Conservation (phyloP, 805 yeast species). For the Kazachstania taianensis region DNA sequence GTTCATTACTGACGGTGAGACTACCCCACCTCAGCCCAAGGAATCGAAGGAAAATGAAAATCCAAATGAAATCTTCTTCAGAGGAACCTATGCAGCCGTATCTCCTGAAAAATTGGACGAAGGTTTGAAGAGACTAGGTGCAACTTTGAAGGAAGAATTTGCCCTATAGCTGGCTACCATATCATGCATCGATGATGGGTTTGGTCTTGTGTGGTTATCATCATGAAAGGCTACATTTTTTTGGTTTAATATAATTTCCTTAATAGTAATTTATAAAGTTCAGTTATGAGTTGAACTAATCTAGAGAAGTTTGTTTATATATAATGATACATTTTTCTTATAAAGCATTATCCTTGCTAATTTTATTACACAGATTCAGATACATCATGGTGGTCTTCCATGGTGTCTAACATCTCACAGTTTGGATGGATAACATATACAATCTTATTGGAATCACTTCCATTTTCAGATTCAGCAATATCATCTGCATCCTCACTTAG, state of each 20-base stretch:
- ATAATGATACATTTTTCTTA: background rate
- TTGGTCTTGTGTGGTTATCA: no score
- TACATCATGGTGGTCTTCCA: conserved; percentile 9
- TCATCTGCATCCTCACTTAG: conserved; percentile 30
- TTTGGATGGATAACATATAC: conserved; percentile 67
- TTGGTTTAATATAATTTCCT: no score
- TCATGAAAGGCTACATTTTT: no score
- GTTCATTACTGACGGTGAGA: conserved; percentile 53
- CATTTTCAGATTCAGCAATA: conserved; percentile 14
- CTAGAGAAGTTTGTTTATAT: background rate
- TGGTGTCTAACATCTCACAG: conserved; percentile 57
- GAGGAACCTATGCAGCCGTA: conserved; percentile 86
- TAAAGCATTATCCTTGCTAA: background rate
- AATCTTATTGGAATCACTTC: conserved; percentile 26
- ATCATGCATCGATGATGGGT: no score
- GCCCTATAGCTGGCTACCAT: no score
- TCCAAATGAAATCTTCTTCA: conserved; percentile 51
- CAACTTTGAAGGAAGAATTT: conserved; percentile 50
- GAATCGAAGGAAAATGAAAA: conserved; percentile 34
- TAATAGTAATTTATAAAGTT: no score
- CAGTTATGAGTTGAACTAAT: background rate
- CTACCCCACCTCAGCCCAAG: conserved; percentile 47
- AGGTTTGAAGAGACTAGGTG: conserved; percentile 62
- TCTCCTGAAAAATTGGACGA: conserved; percentile 49
- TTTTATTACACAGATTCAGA: background rate